These are phyloP conservation scores for Catharanthus roseus DNA, from an alignment of 257 asterid species.

Conservation along the genomic window DNA sequence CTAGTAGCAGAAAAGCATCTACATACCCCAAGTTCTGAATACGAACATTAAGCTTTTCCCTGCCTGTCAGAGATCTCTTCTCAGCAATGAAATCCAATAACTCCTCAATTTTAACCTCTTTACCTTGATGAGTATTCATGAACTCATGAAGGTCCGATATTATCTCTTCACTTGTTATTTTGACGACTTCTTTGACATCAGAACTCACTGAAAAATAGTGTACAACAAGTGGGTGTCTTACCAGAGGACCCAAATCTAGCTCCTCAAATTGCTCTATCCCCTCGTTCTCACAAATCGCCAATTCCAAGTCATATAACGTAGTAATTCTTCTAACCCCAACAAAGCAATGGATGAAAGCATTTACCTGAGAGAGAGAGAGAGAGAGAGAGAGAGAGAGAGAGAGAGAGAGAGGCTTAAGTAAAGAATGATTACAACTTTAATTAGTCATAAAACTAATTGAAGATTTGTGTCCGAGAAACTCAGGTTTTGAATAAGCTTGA, in stretches of 20 bases:
- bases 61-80: conserved; percentile 48
- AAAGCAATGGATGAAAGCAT: conserved; percentile 87
- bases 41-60: conserved; percentile 72
- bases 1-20: conserved; percentile 8
- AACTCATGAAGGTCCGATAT: conserved; percentile 61
- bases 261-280: conserved; percentile 70
- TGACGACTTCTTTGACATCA: conserved; percentile 51
- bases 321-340: conserved; percentile 73
- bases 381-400: conserved; percentile 4
- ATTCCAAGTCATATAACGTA: conserved; percentile 75
- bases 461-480: not conserved
- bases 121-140: conserved; percentile 35
- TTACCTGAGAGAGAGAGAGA: conserved; percentile 36
- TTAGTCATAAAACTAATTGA: not conserved
- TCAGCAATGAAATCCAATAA: conserved; percentile 63
- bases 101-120: conserved; percentile 38
- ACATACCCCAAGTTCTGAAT: conserved; percentile 75
- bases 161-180: conserved; percentile 63
- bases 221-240: conserved; percentile 66
- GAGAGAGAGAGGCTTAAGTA: not conserved
- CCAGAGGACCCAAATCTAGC: conserved; percentile 87
- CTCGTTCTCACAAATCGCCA: conserved; percentile 75
- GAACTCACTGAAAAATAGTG: conserved; percentile 64
- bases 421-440: not conserved
- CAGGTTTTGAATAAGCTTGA: not conserved